Conservation (phyloP, 2,329 filamentous ascomycete species). For the Lomentospora prolificans region DNA sequence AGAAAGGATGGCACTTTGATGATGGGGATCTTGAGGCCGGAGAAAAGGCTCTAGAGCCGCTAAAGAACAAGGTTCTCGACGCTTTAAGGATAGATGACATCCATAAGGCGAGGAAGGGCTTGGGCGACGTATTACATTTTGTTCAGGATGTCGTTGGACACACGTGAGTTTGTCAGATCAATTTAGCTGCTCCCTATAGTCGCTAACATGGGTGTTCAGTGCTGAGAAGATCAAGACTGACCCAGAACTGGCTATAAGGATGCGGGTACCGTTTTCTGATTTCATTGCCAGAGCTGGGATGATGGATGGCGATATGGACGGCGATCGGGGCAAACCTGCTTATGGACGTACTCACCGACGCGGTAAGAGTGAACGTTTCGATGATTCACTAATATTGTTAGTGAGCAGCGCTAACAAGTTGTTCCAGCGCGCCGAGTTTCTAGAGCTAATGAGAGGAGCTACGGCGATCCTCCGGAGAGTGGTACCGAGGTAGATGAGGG, state of each 20-base stretch:
- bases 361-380: not conserved
- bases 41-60: slow-evolving; percentile 4
- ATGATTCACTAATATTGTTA: no score
- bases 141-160: slow-evolving; percentile 13
- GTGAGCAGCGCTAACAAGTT: not conserved
- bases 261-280: not conserved
- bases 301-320: not conserved
- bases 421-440: not conserved
- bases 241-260: not conserved
- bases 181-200: no score
- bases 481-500: not conserved
- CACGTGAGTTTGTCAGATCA: slow-evolving; percentile 9
- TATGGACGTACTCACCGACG: no score
- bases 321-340: not conserved
- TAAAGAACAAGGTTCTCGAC: slow-evolving; percentile 8
- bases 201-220: no score
- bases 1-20: slow-evolving; percentile 11
- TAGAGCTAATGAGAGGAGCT: not conserved
- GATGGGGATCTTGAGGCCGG: slow-evolving; percentile 9
- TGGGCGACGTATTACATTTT: slow-evolving; percentile 12
- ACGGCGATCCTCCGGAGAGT: not conserved
- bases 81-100: slow-evolving; percentile 7
- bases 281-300: not conserved
- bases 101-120: slow-evolving; percentile 5
- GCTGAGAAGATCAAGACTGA: slow-evolving; percentile 9